Evolutionary conservation across 805 yeast species (phyloP).

Genomic region (Candida ulmi): DNA sequence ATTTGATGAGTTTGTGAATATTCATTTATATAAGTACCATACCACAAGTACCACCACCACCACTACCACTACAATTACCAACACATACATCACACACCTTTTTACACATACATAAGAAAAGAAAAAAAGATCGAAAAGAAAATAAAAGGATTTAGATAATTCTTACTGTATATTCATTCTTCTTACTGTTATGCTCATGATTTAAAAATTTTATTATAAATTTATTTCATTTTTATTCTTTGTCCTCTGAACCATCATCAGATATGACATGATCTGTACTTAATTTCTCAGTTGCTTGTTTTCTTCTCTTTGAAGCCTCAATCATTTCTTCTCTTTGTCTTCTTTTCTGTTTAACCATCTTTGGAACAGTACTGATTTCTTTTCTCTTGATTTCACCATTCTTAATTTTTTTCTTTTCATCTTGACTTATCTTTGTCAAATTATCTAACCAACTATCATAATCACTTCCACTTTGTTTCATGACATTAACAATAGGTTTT

Average conservation of each 20-base stretch:
- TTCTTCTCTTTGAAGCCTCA: constrained; percentile 64
- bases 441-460: constrained; percentile 80
- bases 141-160: neutral
- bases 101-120: no score
- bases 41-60: no score
- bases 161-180: neutral
- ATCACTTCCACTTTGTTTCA: constrained; percentile 84
- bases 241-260: no score
- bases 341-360: constrained; percentile 56
- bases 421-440: constrained; percentile 46
- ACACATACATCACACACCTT: no score
- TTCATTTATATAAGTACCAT: no score
- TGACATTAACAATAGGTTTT: constrained; percentile 84
- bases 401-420: constrained; percentile 6
- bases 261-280: constrained; percentile 2
- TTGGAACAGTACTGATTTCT: constrained; percentile 81
- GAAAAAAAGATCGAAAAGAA: neutral
- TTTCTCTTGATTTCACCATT: constrained; percentile 32
- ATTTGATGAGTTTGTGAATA: no score
- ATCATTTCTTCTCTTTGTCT: constrained; percentile 66
- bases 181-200: neutral
- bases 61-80: no score
- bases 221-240: no score
- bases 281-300: neutral
- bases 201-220: neutral